Evolutionary conservation across 1,284 basidiomycete genomes (phyloP).

Genomic region (Ustilago vetiveriae): DNA sequence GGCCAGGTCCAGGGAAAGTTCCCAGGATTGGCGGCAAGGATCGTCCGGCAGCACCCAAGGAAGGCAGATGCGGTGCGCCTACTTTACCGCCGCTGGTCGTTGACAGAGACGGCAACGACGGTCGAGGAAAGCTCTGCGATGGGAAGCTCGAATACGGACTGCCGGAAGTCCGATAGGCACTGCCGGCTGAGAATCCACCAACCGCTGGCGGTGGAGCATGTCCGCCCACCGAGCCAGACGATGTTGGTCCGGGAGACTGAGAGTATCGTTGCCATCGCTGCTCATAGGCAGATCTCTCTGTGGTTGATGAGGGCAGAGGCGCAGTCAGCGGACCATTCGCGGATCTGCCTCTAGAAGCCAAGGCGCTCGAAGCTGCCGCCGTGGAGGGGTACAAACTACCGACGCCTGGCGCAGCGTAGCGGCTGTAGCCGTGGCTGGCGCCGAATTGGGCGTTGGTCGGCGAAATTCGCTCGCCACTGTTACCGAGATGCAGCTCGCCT

Average conservation of each 20-base stretch:
- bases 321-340: slow-evolving; percentile 30
- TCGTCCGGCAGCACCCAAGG: slow-evolving; percentile 26
- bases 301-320: slow-evolving; percentile 16
- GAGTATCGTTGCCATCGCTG: slow-evolving; percentile 41
- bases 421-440: slow-evolving; percentile 23
- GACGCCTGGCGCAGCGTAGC: slow-evolving; percentile 27
- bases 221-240: slow-evolving; percentile 6
- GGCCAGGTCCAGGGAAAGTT: slow-evolving; percentile 28
- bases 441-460: slow-evolving; percentile 27
- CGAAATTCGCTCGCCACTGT: slow-evolving; percentile 25
- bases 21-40: slow-evolving; percentile 47
- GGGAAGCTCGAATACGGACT: slow-evolving; percentile 44
- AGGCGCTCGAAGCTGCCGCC: slow-evolving; percentile 11
- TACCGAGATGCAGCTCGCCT: slow-evolving; percentile 21
- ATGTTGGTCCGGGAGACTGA: slow-evolving; percentile 31
- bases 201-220: neutral
- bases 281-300: slow-evolving; percentile 29
- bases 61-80: slow-evolving; percentile 37
- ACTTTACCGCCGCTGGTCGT: slow-evolving; percentile 18
- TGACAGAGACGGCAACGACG: slow-evolving; percentile 34
- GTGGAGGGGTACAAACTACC: slow-evolving; percentile 26
- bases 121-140: slow-evolving; percentile 43
- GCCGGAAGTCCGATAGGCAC: slow-evolving; percentile 34
- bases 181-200: slow-evolving; percentile 31
- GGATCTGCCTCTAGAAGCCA: slow-evolving; percentile 15